Evolutionary conservation across 2,329 filamentous ascomycete species (phyloP).

Genomic region (Monosporascus sp.): DNA sequence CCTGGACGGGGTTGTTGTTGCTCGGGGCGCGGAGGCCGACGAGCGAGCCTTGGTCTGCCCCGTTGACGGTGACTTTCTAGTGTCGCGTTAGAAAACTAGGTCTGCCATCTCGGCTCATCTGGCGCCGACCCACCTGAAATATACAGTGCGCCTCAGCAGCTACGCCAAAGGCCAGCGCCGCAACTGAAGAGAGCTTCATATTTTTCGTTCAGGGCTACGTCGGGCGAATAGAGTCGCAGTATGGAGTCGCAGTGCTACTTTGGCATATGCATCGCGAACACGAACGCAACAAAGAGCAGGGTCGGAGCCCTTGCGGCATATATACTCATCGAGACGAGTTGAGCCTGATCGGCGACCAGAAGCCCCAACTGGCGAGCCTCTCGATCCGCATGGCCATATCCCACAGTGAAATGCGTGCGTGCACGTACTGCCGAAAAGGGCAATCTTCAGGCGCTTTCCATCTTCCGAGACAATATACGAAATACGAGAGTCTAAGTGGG

Average conservation of each 20-base stretch:
- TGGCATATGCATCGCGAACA: not conserved
- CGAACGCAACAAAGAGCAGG: not conserved
- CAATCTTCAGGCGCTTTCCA: not conserved
- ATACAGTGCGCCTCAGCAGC: conserved; percentile 36
- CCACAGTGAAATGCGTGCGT: not conserved
- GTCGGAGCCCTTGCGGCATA: not conserved
- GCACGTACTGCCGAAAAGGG: not conserved
- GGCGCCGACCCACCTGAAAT: conserved; percentile 31
- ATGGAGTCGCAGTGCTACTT: not conserved
- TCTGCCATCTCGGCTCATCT: not conserved
- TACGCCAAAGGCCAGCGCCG: conserved; percentile 28
- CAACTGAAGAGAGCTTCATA: conserved; percentile 34
- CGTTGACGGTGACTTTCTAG: conserved; percentile 43
- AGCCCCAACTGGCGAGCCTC: not conserved
- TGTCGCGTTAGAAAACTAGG: conserved; percentile 6
- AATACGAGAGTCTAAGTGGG: not conserved
- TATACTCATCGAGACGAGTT: not conserved
- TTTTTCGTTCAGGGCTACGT: conserved; percentile 1
- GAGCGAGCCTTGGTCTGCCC: conserved; percentile 36
- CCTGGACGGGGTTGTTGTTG: conserved; percentile 49
- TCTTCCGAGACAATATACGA: not conserved
- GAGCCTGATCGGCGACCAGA: not conserved
- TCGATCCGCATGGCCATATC: not conserved
- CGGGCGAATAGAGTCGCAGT: not conserved
- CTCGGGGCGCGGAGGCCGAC: conserved; percentile 42